Conservation (phyloP, 306 rosid species). For the Glycine latifolia region DNA sequence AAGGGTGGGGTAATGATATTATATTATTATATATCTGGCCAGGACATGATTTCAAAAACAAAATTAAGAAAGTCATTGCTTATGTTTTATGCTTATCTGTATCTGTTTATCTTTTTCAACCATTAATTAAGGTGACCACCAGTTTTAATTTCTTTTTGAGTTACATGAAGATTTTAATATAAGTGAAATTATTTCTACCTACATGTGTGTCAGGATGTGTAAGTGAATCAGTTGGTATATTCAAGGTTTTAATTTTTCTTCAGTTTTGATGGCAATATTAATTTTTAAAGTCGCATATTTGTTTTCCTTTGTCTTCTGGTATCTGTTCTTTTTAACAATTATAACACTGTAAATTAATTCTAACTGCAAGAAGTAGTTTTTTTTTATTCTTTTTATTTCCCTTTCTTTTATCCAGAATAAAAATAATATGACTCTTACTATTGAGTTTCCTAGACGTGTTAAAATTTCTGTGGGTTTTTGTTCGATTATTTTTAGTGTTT, state of each 20-base stretch:
- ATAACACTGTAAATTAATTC: too few relatives aligned
- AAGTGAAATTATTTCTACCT: not conserved
- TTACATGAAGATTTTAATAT: conserved; percentile 14
- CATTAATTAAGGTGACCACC: not conserved
- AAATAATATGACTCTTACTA: too few relatives aligned
- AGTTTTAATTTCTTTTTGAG: not conserved
- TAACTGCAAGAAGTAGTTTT: too few relatives aligned
- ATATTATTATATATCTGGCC: not conserved
- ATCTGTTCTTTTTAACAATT: too few relatives aligned
- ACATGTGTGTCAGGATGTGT: not conserved
- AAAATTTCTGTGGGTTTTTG: too few relatives aligned
- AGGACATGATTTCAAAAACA: not conserved
- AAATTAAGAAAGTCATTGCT: not conserved
- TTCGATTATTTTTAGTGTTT: too few relatives aligned
- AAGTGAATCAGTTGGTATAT: not conserved
- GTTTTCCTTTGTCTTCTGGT: too few relatives aligned
- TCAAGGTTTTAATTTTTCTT: not conserved
- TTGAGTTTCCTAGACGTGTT: too few relatives aligned
- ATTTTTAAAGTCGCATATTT: not conserved
- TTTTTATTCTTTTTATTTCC: too few relatives aligned
- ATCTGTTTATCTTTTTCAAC: not conserved
- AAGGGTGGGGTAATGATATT: not conserved
- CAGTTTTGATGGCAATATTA: not conserved
- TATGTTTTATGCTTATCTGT: conserved; percentile 9
- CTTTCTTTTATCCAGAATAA: too few relatives aligned